Conservation (phyloP, 2,329 filamentous ascomycete species). For the Xylaria sp. region DNA sequence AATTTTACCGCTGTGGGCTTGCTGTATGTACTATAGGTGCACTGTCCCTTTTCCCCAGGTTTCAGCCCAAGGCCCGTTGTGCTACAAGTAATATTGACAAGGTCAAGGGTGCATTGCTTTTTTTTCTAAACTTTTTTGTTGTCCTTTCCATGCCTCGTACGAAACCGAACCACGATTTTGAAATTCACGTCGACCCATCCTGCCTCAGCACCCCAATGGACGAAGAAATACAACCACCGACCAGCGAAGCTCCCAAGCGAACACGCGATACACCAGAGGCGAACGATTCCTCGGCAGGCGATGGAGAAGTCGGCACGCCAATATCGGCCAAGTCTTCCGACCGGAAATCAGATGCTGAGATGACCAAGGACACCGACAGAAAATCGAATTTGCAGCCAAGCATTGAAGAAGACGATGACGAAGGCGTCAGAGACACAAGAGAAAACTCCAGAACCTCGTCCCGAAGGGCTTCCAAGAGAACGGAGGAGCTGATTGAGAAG, state of each 20-base stretch:
- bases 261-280: background rate
- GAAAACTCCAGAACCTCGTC: constrained; percentile 33
- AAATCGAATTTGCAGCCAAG: constrained; percentile 37
- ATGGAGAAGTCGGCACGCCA: constrained; percentile 5
- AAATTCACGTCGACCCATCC: constrained; percentile 61
- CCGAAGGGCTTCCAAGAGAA: constrained; percentile 53
- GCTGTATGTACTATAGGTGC: constrained; percentile 1
- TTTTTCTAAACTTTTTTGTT: constrained; percentile 20
- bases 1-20: constrained; percentile 3
- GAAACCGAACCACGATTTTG: constrained; percentile 56
- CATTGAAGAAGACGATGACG: constrained; percentile 42
- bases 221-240: constrained; percentile 47
- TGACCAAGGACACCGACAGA: constrained; percentile 16
- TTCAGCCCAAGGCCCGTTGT: constrained; percentile 27
- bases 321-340: constrained; percentile 9
- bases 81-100: constrained; percentile 33
- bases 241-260: constrained; percentile 34
- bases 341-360: constrained; percentile 16
- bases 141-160: constrained; percentile 43
- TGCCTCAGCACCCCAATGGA: constrained; percentile 57
- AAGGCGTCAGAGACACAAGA: constrained; percentile 18
- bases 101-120: constrained; percentile 28
- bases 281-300: constrained; percentile 4
- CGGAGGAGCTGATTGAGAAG: constrained; percentile 54
- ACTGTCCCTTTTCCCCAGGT: constrained; percentile 4